phyloP scores from a whole-genome alignment of 2,329 filamentous ascomycete species.

The Xylaria sp. region DNA sequence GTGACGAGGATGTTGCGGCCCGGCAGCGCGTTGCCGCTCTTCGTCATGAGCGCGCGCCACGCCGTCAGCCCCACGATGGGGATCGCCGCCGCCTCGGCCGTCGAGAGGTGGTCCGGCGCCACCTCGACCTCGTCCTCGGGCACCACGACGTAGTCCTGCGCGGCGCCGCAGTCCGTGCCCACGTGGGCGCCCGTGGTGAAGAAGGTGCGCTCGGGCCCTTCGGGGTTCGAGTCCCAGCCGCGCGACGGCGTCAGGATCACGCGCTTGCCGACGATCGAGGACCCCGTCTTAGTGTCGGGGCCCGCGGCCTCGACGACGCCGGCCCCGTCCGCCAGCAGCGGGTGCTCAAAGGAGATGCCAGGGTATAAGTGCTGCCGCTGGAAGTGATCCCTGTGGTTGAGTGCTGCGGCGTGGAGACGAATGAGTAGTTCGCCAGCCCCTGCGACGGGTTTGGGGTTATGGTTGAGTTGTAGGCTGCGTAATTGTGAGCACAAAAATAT shows the following conservation, averaged over 20 bases:
- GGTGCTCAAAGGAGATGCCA: conserved; percentile 79
- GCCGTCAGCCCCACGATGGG: conserved; percentile 88
- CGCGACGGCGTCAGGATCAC: conserved; percentile 83
- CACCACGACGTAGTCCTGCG: conserved; percentile 78
- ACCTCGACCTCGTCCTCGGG: conserved; percentile 78
- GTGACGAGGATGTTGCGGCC: conserved; percentile 86
- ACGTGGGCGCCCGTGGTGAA: conserved; percentile 77
- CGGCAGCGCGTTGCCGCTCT: conserved; percentile 69
- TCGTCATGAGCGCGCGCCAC: conserved; percentile 86
- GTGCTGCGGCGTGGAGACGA: conserved; percentile 79
- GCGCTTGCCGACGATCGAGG: conserved; percentile 63
- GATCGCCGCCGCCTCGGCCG: conserved; percentile 82
- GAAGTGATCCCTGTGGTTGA: conserved; percentile 97
- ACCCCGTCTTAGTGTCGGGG: conserved; percentile 51
- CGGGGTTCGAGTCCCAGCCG: conserved; percentile 78
- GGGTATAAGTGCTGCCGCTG: conserved; percentile 94
- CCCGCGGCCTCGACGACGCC: conserved; percentile 77
- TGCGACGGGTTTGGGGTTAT: conserved; percentile 71
- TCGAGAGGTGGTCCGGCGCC: conserved; percentile 76
- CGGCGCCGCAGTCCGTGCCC: conserved; percentile 71
- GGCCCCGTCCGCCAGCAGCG: conserved; percentile 84
- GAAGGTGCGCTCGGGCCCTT: conserved; percentile 78
- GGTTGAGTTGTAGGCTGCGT: conserved; percentile 67
- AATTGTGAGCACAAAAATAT: conserved; percentile 5
- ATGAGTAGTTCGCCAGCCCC: conserved; percentile 77